Base-by-base conservation (phyloP, 1,284 basidiomycete genomes). In the Rhodotorula glutinis region DNA sequence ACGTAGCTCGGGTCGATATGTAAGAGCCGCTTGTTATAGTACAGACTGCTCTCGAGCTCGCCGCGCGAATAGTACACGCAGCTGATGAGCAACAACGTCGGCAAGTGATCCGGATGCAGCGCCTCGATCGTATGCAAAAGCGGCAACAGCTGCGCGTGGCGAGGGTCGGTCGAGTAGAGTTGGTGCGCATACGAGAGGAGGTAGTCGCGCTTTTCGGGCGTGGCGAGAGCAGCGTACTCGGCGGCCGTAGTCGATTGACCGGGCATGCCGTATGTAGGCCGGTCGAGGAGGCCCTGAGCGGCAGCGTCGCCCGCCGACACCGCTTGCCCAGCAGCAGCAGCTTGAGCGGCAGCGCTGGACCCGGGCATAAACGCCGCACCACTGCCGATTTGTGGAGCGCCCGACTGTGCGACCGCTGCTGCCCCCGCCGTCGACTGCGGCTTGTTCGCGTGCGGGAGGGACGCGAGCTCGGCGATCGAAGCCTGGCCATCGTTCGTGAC, bases 1-100 rank as follows among this genome's bases (percentile, higher is more conserved):
- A 82, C 82, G 66, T 81, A 82, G 59, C 79, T 76, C 1, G 79
- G 78, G 59, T 83, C 78, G 57, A 76, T 74, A 47, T 65, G 63
- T 4, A 79, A 67, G 60, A 79, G 74, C 33, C 70, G 67, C 46
- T 76, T 77, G 67, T 79, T 79, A 73, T 79, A 79, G 73, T 75
- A 79, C n/a, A 73, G 29, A n/a, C 62, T 66, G 41, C 62, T 65
- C 29, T 71, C 67, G 33, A 69, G 75, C 56, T 79, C 76, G 10
- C 76, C 78, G 27, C 76, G 61, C 23, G 78, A 75, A 65, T 78
- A 78, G 51, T 79, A 77, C 3, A 78, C 79, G 68, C 80, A 80
- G 33, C 77, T 75, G 51, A 79, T 71, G 10, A 81, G 70, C n/a
- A 81, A 68, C 33, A 79, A 63, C 19, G 76, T 79, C 49, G 79